Conservation (phyloP, 1,284 basidiomycete species). For the Abortiporus biennis region DNA sequence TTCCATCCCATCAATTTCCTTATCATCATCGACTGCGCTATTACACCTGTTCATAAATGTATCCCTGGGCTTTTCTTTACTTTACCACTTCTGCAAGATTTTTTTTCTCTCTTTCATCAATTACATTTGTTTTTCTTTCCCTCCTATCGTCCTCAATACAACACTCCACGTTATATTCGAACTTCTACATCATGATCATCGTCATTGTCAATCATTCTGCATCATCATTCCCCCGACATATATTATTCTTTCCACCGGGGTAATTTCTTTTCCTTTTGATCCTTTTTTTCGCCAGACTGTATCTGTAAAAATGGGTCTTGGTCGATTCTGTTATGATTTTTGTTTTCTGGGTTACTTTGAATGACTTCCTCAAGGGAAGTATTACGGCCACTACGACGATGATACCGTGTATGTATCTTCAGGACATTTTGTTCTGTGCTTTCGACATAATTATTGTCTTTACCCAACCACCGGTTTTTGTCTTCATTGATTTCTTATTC, state of each 20-base stretch:
- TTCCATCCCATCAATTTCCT: too few species aligned
- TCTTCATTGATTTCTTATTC: too few species aligned
- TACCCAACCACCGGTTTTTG: too few species aligned
- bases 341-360: too few species aligned
- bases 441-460: neutral
- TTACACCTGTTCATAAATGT: neutral
- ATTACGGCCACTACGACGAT: too few species aligned
- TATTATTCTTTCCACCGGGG: neutral
- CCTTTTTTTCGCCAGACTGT: too few species aligned
- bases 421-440: neutral
- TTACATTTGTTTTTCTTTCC: neutral
- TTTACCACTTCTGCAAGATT: neutral
- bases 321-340: too few species aligned
- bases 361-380: neutral
- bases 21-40: neutral
- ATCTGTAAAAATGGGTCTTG: too few species aligned
- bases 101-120: neutral
- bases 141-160: too few species aligned
- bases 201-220: neutral
- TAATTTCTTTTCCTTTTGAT: too few species aligned
- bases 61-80: conserved; percentile 1
- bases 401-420: neutral
- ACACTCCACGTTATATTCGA: too few species aligned
- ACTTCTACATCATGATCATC: too few species aligned
- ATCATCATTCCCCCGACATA: neutral